These are phyloP conservation scores for Kingdonia uniflora DNA, from an alignment of 164 flowering plant genomes.

Conservation along the genomic window DNA sequence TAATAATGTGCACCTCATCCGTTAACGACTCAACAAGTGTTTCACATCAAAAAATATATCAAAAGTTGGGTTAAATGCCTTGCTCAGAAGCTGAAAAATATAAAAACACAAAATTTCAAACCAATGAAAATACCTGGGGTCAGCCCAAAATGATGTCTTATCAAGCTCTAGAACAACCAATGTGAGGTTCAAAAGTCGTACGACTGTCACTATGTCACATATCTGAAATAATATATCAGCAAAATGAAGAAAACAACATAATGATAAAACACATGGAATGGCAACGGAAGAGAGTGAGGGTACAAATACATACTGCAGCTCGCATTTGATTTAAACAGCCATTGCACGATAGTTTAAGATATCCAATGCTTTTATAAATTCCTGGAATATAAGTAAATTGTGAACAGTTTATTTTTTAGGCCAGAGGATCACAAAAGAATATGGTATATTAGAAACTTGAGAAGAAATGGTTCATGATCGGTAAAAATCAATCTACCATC, in stretches of 20 bases:
- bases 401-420: too few relatives aligned
- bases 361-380: conserved; percentile 81
- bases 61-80: conserved; percentile 35
- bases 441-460: too few relatives aligned
- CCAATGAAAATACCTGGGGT: conserved; percentile 57
- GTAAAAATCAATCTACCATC: too few relatives aligned
- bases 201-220: conserved; percentile 97
- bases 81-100: conserved; percentile 1
- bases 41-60: conserved; percentile 78
- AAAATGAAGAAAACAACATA: background rate
- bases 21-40: conserved; percentile 82
- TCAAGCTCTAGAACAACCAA: conserved; percentile 95
- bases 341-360: conserved; percentile 87
- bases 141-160: conserved; percentile 95
- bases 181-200: conserved; percentile 81
- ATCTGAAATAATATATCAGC: conserved; percentile 35
- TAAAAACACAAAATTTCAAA: background rate
- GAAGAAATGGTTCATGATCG: too few relatives aligned
- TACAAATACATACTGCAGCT: conserved; percentile 60
- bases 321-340: conserved; percentile 99
- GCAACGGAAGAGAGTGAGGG: background rate
- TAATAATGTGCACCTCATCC: conserved; percentile 81
- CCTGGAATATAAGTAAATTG: conserved; percentile 39
- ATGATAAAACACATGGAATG: background rate
- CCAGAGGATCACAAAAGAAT: too few relatives aligned